Conservation (phyloP, 306 rosid species). For the Amphicarpaea edgeworthii region DNA sequence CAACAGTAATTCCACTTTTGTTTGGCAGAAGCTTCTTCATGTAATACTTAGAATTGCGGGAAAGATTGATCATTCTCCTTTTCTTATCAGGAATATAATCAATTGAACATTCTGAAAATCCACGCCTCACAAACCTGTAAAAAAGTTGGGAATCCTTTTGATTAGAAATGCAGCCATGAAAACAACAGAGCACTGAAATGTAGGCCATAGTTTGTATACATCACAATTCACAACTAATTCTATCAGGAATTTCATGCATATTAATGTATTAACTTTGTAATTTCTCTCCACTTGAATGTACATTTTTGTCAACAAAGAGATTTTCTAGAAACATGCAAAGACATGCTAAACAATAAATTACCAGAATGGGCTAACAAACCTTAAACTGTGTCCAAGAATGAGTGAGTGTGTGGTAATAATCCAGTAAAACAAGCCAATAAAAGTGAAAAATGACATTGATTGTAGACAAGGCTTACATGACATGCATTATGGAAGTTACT, state of each 20-base stretch:
- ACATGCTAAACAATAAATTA: background rate
- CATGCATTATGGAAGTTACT: constrained; percentile 37
- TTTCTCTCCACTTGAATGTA: background rate
- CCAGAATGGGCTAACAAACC: constrained; percentile 13
- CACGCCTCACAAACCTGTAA: constrained; percentile 96
- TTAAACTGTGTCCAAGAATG: constrained; percentile 28
- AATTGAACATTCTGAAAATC: constrained; percentile 91
- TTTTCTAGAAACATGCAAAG: background rate
- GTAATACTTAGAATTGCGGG: constrained; percentile 93
- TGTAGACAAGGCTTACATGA: constrained; percentile 18
- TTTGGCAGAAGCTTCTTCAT: constrained; percentile 84
- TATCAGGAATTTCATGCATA: background rate
- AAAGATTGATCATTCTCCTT: constrained; percentile 72
- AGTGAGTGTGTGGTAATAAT: constrained; percentile 20
- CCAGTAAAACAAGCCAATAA: too few relatives aligned
- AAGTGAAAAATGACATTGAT: constrained; percentile 30
- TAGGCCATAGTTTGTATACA: background rate
- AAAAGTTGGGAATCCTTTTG: constrained; percentile 13
- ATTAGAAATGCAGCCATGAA: constrained; percentile 32
- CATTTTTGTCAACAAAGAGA: background rate
- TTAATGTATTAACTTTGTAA: constrained; percentile 4
- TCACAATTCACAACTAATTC: constrained; percentile 17
- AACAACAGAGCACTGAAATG: background rate
- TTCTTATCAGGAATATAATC: constrained; percentile 78
- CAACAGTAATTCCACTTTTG: constrained; percentile 69